Evolutionary conservation across 371 early-diverging fungal genomes (phyloP), one percentile per base, ranked within the genome.

Genomic region (Lichtheimia hyalospora): DNA sequence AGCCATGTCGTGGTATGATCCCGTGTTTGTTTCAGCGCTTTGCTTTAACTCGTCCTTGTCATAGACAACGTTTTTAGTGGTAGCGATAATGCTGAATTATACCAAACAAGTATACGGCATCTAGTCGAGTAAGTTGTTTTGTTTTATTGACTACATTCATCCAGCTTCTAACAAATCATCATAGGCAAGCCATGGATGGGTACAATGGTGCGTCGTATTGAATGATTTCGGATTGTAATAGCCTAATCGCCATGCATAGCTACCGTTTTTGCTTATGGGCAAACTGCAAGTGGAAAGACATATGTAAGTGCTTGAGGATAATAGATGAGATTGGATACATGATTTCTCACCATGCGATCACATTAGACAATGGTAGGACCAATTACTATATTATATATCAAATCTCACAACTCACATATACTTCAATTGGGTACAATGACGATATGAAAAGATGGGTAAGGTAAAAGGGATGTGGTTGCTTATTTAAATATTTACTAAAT

Each of bases 261-360:
- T 7, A 89, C 89, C 18, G 84, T 90, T 14, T 90, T 90, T 67
- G 89, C 89, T 1, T 91, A 89, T 79, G 91, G 91, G 2, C 92
- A 92, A 61, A 94, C 95, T 12, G 90, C 90, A 0, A 84, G 85
- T 67, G 93, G 95, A 23, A 95, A 93, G 66, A 93, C 93, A 15
- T 81, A 75, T 67, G 75, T 76, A 69, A 70, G 71, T 64, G 2
- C 16, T 5, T n/a, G 16, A 16, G 18, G 18, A n/a, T 5, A 16
- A 8, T 5, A 5, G 21, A 5, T 5, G n/a, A n/a, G n/a, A n/a
- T n/a, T n/a, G n/a, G n/a, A 46, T 46, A 21, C 46, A 16, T 16
- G 46, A 34, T 34, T 6, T 1, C 34, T 34, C 34, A 34, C 34
- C 2, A 34, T 34, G 34, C 34, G 7, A 13, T 24, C 27, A 16